These are phyloP conservation scores for Starmerella stellata DNA, from an alignment of 805 yeast species.

Conservation along the genomic window DNA sequence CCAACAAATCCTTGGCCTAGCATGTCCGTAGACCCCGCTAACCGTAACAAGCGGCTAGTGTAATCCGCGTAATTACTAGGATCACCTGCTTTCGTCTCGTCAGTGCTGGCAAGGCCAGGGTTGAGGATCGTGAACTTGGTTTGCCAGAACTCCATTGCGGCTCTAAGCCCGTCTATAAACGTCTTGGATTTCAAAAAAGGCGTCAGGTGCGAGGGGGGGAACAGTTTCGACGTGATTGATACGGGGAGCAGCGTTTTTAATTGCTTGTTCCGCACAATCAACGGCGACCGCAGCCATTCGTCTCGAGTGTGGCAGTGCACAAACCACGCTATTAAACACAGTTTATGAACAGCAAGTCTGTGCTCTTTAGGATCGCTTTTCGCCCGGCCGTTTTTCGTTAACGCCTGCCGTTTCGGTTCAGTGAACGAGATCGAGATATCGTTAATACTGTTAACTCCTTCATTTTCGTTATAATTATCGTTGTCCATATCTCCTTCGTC, in stretches of 20 bases:
- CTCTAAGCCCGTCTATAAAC: slow-evolving; percentile 59
- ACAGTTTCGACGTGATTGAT: slow-evolving; percentile 30
- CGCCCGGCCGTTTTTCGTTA: slow-evolving; percentile 1
- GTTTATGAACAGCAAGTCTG: slow-evolving; percentile 40
- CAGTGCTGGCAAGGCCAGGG: slow-evolving; percentile 21
- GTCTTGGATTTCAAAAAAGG: slow-evolving; percentile 40
- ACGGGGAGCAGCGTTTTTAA: slow-evolving; percentile 35
- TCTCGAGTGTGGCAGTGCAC: slow-evolving; percentile 54
- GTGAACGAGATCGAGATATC: slow-evolving; percentile 8
- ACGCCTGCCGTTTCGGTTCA: slow-evolving; percentile 1
- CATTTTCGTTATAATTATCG: no score
- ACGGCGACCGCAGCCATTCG: slow-evolving; percentile 45
- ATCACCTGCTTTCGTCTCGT: slow-evolving; percentile 12
- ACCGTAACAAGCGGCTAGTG: slow-evolving; percentile 26
- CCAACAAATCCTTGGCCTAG: slow-evolving; percentile 80
- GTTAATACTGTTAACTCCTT: no score
- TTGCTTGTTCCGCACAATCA: slow-evolving; percentile 22
- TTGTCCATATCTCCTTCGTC: slow-evolving; percentile 5
- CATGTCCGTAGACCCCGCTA: slow-evolving; percentile 56
- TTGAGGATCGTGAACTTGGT: slow-evolving; percentile 33
- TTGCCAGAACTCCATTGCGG: slow-evolving; percentile 46
- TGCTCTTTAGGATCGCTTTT: slow-evolving; percentile 2
- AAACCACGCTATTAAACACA: slow-evolving; percentile 40
- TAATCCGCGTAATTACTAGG: slow-evolving; percentile 28
- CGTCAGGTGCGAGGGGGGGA: slow-evolving; percentile 30